phyloP scores from a whole-genome alignment of 1,284 basidiomycete genomes.

The Rhodotorula sp. region DNA sequence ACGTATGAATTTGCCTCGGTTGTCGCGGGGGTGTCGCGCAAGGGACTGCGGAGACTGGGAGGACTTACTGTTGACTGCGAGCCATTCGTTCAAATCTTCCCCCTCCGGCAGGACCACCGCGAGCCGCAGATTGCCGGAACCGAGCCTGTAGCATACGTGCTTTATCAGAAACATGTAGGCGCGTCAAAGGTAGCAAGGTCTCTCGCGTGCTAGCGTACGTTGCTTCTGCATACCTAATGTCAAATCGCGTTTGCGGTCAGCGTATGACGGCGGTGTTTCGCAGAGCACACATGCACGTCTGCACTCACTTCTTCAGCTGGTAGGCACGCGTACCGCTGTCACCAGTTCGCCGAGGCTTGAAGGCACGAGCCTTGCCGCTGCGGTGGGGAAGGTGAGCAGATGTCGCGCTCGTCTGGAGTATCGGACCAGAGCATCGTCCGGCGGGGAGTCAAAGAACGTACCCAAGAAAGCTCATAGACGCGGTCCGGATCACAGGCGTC shows the following conservation, averaged over 20 bases:
- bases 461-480: constrained; percentile 33
- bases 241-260: not conserved
- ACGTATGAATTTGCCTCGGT: too few species aligned
- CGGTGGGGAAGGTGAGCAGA: not conserved
- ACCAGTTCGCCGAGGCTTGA: constrained; percentile 29
- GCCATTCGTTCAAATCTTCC: constrained; percentile 92
- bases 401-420: not conserved
- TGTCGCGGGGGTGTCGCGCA: not conserved
- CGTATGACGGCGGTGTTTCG: too few species aligned
- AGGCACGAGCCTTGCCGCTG: constrained; percentile 31
- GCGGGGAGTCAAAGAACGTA: not conserved
- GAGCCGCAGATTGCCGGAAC: constrained; percentile 84
- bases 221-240: constrained; percentile 44
- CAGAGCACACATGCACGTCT: not conserved
- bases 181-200: not conserved
- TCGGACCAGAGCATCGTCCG: not conserved
- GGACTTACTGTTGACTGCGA: constrained; percentile 87
- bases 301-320: constrained; percentile 45
- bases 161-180: too few species aligned
- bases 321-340: constrained; percentile 34
- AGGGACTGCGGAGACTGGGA: not conserved
- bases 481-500: too few species aligned
- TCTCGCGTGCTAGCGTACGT: constrained; percentile 22
- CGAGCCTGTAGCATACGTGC: constrained; percentile 47
- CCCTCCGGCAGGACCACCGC: constrained; percentile 91